Conservation (phyloP, 1,284 basidiomycete species). For the Volvariella volvacea region DNA sequence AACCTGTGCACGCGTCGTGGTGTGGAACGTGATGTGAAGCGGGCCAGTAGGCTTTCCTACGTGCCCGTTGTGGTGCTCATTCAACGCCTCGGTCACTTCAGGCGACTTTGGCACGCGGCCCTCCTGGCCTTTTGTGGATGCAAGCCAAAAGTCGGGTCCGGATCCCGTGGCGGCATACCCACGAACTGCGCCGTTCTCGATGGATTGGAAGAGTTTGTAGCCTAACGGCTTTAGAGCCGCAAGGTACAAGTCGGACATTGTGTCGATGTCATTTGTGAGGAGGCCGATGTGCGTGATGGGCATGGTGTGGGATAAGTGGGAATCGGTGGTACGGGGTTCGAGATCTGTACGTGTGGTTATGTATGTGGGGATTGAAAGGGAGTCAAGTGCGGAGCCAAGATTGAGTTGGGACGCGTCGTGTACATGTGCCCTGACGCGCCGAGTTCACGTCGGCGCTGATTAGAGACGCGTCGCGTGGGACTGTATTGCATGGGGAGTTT, state of each 20-base stretch:
- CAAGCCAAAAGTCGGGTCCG: slow-evolving; percentile 16
- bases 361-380: too few species aligned
- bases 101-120: too few species aligned
- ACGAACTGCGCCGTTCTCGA: slow-evolving; percentile 14
- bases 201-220: slow-evolving; percentile 12
- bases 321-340: too few species aligned
- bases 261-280: slow-evolving; percentile 11
- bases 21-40: slow-evolving; percentile 17
- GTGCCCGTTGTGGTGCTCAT: neutral
- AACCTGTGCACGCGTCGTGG: slow-evolving; percentile 14
- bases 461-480: too few species aligned
- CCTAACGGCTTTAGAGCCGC: slow-evolving; percentile 17
- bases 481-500: too few species aligned
- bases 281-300: slow-evolving; percentile 14
- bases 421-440: too few species aligned
- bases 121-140: neutral
- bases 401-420: too few species aligned
- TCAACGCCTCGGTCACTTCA: neutral
- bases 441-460: too few species aligned
- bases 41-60: slow-evolving; percentile 6
- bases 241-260: slow-evolving; percentile 13
- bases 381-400: too few species aligned
- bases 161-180: slow-evolving; percentile 12
- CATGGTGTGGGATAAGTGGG: slow-evolving; percentile 10
- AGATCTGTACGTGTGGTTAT: too few species aligned